A percentile compares a stretch with the other conserved stretches of the same genome.
Conservation (phyloP, 2,329 filamentous ascomycete genomes). For the Colletotrichum sojae region DNA sequence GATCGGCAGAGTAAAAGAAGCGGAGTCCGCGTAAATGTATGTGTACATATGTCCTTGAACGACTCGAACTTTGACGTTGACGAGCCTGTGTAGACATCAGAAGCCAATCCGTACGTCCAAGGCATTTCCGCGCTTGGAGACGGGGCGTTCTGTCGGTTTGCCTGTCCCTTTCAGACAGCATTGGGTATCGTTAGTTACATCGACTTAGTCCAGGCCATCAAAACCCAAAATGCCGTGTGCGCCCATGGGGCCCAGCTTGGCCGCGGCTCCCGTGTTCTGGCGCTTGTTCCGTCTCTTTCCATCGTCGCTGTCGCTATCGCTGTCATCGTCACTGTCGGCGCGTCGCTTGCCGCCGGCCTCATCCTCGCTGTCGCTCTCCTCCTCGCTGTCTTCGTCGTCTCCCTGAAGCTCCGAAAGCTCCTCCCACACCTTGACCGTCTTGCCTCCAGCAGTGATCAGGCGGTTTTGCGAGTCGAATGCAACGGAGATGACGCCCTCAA, state of each 20-base stretch:
- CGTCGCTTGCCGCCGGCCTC: slow-evolving; percentile 62
- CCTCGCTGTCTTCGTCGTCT: slow-evolving; percentile 64
- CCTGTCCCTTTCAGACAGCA: slow-evolving; percentile 25
- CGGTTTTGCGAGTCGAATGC: slow-evolving; percentile 88
- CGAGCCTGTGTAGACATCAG: no score
- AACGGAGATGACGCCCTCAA: slow-evolving; percentile 86
- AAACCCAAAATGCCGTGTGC: slow-evolving; percentile 67
- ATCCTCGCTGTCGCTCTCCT: slow-evolving; percentile 60
- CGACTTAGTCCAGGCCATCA: slow-evolving; percentile 59
- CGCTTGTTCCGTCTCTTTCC: slow-evolving; percentile 63
- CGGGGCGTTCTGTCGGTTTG: slow-evolving; percentile 21
- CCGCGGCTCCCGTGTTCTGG: slow-evolving; percentile 57
- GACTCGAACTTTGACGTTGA: no score
- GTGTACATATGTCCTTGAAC: no score
- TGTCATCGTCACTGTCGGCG: slow-evolving; percentile 62
- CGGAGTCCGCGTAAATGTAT: not conserved
- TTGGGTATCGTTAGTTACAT: slow-evolving; percentile 39
- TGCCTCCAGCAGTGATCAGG: slow-evolving; percentile 91
- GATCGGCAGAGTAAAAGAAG: slow-evolving; percentile 6
- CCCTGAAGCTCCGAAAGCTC: slow-evolving; percentile 73
- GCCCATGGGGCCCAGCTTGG: slow-evolving; percentile 63
- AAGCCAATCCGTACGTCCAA: no score
- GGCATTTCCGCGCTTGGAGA: no score
- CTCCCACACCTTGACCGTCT: slow-evolving; percentile 93
- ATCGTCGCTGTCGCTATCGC: slow-evolving; percentile 59